Conservation (phyloP, 2,329 filamentous ascomycete genomes). For the Clarireedia hainanense region DNA sequence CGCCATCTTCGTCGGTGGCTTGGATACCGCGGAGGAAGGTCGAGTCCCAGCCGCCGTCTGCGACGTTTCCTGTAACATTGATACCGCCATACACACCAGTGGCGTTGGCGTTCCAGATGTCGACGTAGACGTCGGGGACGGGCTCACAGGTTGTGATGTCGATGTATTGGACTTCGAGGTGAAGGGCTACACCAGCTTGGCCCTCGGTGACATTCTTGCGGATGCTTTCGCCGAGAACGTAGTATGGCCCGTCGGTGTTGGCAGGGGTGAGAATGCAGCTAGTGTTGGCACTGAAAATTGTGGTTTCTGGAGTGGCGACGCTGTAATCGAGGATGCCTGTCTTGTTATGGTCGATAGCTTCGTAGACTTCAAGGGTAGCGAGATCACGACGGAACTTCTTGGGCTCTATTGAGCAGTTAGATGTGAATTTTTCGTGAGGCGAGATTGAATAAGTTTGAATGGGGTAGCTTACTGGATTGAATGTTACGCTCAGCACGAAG, state of each 20-base stretch:
- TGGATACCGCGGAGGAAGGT: conserved; percentile 35
- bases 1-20: conserved; percentile 32
- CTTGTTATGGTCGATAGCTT: conserved; percentile 11
- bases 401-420: not conserved
- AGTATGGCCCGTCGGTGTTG: conserved; percentile 47
- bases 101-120: conserved; percentile 35
- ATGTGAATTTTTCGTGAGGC: not conserved
- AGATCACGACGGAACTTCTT: conserved; percentile 10
- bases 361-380: conserved; percentile 3
- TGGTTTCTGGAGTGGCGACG: conserved; percentile 28
- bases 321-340: conserved; percentile 24
- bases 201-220: conserved; percentile 24
- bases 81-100: conserved; percentile 35
- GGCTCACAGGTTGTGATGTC: conserved; percentile 36
- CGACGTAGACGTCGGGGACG: conserved; percentile 29
- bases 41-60: conserved; percentile 24
- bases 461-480: not conserved
- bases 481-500: conserved; percentile 4
- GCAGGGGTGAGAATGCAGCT: conserved; percentile 46
- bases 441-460: not conserved
- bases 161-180: conserved; percentile 34
- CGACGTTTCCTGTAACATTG: not conserved
- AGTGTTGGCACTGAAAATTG: conserved; percentile 36
- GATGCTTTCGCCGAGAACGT: conserved; percentile 32
- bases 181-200: conserved; percentile 33